phyloP scores from a whole-genome alignment of 2,329 filamentous ascomycete species.

The Ceratocystis smalleyi region DNA sequence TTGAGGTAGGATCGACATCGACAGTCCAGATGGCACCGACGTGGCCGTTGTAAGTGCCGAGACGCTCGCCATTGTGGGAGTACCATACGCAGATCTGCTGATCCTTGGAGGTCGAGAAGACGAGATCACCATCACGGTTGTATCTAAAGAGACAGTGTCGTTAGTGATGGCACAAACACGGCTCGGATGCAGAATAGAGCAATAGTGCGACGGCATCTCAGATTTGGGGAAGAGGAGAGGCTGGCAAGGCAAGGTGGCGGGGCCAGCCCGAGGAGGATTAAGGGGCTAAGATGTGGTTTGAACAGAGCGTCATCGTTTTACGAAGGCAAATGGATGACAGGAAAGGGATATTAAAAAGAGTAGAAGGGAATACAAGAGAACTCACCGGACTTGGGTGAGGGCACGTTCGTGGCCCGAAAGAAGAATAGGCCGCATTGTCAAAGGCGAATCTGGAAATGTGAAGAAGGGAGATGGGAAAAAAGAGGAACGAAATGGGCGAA shows the following conservation, averaged over 20 bases:
- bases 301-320: too few species aligned
- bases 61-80: conserved; percentile 91
- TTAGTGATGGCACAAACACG: background rate
- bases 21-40: conserved; percentile 98
- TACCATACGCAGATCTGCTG: conserved; percentile 96
- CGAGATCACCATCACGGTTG: conserved; percentile 87
- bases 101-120: conserved; percentile 93
- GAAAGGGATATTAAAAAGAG: background rate
- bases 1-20: conserved; percentile 83
- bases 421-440: conserved; percentile 88
- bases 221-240: background rate
- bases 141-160: conserved; percentile 38
- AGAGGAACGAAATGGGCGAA: background rate
- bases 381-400: conserved; percentile 81
- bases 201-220: conserved; percentile 5
- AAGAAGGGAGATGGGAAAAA: conserved; percentile 1
- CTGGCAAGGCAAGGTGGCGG: background rate
- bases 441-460: conserved; percentile 19
- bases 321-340: background rate
- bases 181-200: background rate
- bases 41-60: conserved; percentile 93
- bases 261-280: conserved; percentile 17
- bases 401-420: conserved; percentile 93
- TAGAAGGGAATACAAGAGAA: conserved; percentile 15
- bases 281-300: too few species aligned